A percentile compares a stretch with the other conserved stretches of the same genome.
phyloP scores from a whole-genome alignment of 345 rosid genomes.

The Triadica sebifera region DNA sequence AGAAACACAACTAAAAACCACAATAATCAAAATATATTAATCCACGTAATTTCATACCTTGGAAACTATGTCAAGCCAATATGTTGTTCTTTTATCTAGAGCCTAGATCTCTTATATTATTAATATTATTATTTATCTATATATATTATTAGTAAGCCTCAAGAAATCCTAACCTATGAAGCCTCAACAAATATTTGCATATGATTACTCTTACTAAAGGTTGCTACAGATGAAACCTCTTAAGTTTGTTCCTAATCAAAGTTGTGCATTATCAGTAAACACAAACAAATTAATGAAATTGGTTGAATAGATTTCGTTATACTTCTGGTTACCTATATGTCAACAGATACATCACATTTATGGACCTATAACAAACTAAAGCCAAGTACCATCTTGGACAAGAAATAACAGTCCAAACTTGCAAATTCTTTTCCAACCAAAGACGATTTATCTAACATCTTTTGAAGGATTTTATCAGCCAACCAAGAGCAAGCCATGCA shows the following conservation, averaged over 20 bases:
- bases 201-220: neutral
- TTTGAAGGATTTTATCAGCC: neutral
- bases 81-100: neutral
- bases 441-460: no score
- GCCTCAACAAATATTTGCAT: neutral
- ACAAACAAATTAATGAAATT: neutral
- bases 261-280: neutral
- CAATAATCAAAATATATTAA: neutral
- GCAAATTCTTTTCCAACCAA: conserved; percentile 7
- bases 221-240: neutral
- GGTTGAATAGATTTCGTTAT: neutral
- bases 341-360: neutral
- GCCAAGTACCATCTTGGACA: conserved; percentile 9
- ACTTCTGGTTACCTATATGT: neutral
- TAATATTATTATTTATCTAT: neutral
- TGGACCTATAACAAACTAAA: conserved; percentile 1
- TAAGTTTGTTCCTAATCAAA: neutral
- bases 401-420: conserved; percentile 4
- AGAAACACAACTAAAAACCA: neutral
- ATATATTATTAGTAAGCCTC: neutral
- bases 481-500: conserved; percentile 11
- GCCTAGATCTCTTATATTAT: neutral
- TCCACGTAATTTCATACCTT: neutral
- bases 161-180: neutral
- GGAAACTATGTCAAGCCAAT: neutral